Percentiles rank a stretch among this genome's conserved stretches.
Evolutionary conservation across 495 filamentous ascomycete species (phyloP).

Genomic region (Saxophila tyrrhenica): DNA sequence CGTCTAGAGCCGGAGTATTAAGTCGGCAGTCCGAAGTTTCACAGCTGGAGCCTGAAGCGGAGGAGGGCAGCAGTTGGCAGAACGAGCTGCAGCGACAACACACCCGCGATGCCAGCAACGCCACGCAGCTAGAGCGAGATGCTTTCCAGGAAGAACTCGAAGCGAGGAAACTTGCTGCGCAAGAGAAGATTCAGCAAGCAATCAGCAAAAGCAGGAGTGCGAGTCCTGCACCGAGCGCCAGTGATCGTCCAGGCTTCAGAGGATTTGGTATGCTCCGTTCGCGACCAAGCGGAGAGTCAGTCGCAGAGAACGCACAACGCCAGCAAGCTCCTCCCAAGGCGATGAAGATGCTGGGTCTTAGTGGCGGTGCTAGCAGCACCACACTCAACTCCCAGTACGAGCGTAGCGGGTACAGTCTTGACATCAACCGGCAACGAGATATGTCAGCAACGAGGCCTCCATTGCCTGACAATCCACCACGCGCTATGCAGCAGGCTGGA

Average conservation of each 20-base stretch:
- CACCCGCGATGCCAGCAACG: conserved; percentile 44
- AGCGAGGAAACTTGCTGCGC: conserved; percentile 60
- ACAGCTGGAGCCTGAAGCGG: conserved; percentile 21
- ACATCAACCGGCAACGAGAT: conserved; percentile 5
- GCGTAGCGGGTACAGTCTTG: conserved; percentile 14
- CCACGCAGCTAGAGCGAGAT: conserved; percentile 55
- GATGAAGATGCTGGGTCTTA: conserved; percentile 61
- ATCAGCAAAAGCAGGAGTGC: conserved; percentile 37
- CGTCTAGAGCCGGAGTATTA: conserved; percentile 8
- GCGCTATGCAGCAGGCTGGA: not conserved
- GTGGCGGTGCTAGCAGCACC: conserved; percentile 38
- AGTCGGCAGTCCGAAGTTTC: conserved; percentile 13
- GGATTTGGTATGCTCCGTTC: conserved; percentile 57
- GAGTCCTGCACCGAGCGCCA: conserved; percentile 38
- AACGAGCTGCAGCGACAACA: conserved; percentile 36
- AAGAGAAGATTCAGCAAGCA: conserved; percentile 62
- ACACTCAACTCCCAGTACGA: conserved; percentile 29
- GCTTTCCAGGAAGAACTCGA: conserved; percentile 76
- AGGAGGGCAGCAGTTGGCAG: conserved; percentile 22
- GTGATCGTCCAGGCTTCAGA: conserved; percentile 38
- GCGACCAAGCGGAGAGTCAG: conserved; percentile 52
- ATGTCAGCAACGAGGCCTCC: conserved; percentile 9
- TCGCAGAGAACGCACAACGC: conserved; percentile 27
- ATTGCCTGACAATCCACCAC: conserved; percentile 3
- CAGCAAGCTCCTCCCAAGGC: conserved; percentile 45